Base-by-base conservation (phyloP, 2,329 filamentous ascomycete species). In the Monilinia polystroma region DNA sequence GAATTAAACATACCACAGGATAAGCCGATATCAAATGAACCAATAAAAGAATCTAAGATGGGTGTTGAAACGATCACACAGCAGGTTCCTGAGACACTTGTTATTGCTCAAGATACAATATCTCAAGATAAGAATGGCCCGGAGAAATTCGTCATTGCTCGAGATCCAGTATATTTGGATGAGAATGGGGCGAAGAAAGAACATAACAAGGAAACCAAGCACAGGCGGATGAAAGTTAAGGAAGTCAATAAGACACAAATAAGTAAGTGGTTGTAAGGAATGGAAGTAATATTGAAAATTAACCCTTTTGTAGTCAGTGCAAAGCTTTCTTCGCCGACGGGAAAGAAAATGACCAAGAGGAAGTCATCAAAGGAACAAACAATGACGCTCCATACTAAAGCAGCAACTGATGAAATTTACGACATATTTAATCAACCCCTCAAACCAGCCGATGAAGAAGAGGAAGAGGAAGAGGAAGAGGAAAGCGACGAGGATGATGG, bases 331-430 rank as follows among this genome's bases (percentile, higher is more conserved):
- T 97, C 94, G 2, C 94, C 93, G 0, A 91, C 91, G 0, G 86
- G 88, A n/a, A 88, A 87, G 4, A 98, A 96, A 78, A 84, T 94
- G 66, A 90, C 89, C 70, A 95, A 90, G 77, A 88, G 88, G 72
- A 73, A 77, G 72, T 71, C 78, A 2, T 83, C 83, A 14, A 80
- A 82, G 47, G 94, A 98, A 78, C 91, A 93, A n/a, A 99, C 95
- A 1, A 97, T 99, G 93, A 99, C 95, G 0, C 86, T 99, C 71
- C 93, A 98, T 76, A 99, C 95, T 16, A 91, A 87, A 73, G 94
- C 95, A 71, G 95, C 95, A 5, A 97, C 94, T 69, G 93, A 98
- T 73, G 95, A 99, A 73, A 97, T 99, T 63, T 98, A 98, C 74
- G 93, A 93, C 67, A 92, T 99, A 58, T 99, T 98, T 79, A 98